Conservation (phyloP, 192 early-diverging fungal genomes). For the Coemansia sp. region DNA sequence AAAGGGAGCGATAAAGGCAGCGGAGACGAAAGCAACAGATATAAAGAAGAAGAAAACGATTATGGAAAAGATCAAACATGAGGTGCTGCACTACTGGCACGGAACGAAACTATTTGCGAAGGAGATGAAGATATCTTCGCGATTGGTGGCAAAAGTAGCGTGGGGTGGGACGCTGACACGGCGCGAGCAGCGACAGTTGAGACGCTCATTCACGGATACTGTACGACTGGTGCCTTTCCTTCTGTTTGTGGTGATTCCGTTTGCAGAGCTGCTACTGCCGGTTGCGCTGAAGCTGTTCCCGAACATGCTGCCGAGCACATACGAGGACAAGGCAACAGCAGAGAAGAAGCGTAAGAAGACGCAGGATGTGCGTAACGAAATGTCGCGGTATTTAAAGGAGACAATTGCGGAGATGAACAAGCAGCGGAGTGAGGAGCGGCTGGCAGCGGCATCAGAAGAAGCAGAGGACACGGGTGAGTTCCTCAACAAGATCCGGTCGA, state of each 20-base stretch:
- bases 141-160: constrained; percentile 70
- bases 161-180: constrained; percentile 77
- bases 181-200: constrained; percentile 84
- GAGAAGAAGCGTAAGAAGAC: constrained; percentile 95
- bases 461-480: constrained; percentile 40
- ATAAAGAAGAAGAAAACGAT: constrained; percentile 58
- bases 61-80: constrained; percentile 80
- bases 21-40: neutral
- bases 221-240: constrained; percentile 87
- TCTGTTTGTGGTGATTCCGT: constrained; percentile 89
- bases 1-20: constrained; percentile 5
- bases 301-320: constrained; percentile 94
- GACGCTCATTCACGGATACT: constrained; percentile 83
- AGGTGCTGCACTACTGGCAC: constrained; percentile 89
- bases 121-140: constrained; percentile 82
- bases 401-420: constrained; percentile 83
- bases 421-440: constrained; percentile 15
- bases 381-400: constrained; percentile 95
- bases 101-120: constrained; percentile 87
- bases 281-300: constrained; percentile 92
- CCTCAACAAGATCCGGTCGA: constrained; percentile 66
- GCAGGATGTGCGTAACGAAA: constrained; percentile 87
- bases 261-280: constrained; percentile 92
- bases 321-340: constrained; percentile 77
- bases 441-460: constrained; percentile 26